Evolutionary conservation across 371 early-diverging fungal species (phyloP).

Genomic region (Mortierella sp.): DNA sequence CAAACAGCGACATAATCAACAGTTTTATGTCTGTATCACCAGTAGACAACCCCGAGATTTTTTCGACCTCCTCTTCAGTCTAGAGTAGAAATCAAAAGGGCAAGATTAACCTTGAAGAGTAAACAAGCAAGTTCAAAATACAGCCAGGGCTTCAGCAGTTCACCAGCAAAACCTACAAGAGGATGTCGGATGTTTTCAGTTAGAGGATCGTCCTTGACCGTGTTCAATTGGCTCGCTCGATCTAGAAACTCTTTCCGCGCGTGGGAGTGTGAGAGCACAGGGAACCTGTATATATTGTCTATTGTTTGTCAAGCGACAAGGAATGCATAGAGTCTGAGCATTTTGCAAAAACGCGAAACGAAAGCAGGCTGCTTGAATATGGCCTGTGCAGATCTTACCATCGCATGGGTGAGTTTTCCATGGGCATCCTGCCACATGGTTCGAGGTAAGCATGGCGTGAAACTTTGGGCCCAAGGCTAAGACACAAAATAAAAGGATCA

Average conservation of each 20-base stretch:
- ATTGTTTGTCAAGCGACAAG: background rate
- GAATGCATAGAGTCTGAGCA: background rate
- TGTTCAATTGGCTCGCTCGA: slow-evolving; percentile 15
- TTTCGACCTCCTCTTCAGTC: slow-evolving; percentile 13
- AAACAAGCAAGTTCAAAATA: background rate
- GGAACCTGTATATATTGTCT: slow-evolving; percentile 53
- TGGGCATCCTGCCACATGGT: slow-evolving; percentile 36
- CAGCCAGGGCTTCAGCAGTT: background rate
- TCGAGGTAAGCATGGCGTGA: slow-evolving; percentile 44
- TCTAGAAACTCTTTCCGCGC: slow-evolving; percentile 38
- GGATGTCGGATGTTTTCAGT: slow-evolving; percentile 37
- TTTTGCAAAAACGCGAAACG: background rate
- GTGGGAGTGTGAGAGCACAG: slow-evolving; percentile 37
- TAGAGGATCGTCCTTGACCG: slow-evolving; percentile 13
- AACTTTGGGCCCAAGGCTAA: slow-evolving; percentile 46
- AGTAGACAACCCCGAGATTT: background rate
- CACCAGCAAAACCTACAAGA: slow-evolving; percentile 27
- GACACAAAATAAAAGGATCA: background rate
- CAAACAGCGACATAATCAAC: slow-evolving; percentile 41
- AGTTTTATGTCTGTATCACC: slow-evolving; percentile 6
- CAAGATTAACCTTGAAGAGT: background rate
- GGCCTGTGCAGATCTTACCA: slow-evolving; percentile 20
- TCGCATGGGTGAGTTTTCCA: slow-evolving; percentile 55
- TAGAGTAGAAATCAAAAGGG: slow-evolving; percentile 4
- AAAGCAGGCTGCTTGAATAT: background rate